phyloP scores from a whole-genome alignment of 495 filamentous ascomycete species.

The Usnea hakonensis region DNA sequence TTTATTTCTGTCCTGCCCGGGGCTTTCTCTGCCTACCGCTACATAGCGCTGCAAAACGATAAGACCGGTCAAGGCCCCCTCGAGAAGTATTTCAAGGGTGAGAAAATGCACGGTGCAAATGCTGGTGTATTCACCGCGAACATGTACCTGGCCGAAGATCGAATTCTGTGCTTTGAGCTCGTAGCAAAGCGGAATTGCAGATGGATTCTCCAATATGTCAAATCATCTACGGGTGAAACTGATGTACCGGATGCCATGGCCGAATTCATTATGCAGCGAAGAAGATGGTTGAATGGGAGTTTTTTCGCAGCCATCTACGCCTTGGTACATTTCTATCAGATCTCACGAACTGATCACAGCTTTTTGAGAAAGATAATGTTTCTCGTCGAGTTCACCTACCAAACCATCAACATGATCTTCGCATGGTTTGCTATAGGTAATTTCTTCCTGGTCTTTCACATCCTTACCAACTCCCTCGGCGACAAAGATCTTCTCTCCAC shows the following conservation, averaged over 20 bases:
- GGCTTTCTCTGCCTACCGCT: conserved; percentile 97
- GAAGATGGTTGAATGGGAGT: conserved; percentile 95
- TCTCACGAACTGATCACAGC: conserved; percentile 86
- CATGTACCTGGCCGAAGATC: conserved; percentile 99
- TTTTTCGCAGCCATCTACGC: conserved; percentile 99
- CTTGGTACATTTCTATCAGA: conserved; percentile 85
- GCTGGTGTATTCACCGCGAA: conserved; percentile 98
- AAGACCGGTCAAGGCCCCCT: conserved; percentile 85
- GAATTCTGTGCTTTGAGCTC: conserved; percentile 98
- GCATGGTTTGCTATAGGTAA: conserved; percentile 99
- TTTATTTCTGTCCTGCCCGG: conserved; percentile 96
- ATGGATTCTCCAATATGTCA: conserved; percentile 98
- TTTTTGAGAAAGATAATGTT: conserved; percentile 82
- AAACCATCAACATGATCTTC: conserved; percentile 93
- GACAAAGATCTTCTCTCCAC: conserved; percentile 58
- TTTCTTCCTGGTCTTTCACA: conserved; percentile 99
- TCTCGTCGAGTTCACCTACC: conserved; percentile 85
- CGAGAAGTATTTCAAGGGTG: conserved; percentile 95
- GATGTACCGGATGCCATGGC: conserved; percentile 95
- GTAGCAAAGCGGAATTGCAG: conserved; percentile 93
- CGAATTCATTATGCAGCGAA: conserved; percentile 90
- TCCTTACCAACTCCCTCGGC: conserved; percentile 80
- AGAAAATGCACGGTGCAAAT: conserved; percentile 93
- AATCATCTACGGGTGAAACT: conserved; percentile 90
- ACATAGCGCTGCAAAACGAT: conserved; percentile 90